These are phyloP conservation scores for Leucogyrophana mollusca DNA, from an alignment of 768 basidiomycete genomes.

Conservation along the genomic window DNA sequence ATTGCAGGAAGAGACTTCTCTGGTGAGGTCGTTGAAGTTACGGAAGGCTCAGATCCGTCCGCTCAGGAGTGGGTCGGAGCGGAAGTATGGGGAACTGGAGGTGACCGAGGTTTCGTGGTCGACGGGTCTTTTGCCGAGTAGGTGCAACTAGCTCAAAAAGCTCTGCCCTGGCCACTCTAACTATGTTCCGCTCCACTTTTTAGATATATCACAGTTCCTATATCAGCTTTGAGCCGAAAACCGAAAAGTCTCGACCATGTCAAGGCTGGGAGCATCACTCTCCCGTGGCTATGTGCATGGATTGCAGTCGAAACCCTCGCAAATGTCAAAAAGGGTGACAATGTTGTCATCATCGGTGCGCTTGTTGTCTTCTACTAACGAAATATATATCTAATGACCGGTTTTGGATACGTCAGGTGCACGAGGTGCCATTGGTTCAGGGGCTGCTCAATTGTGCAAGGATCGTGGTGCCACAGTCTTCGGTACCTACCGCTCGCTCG, in stretches of 20 bases:
- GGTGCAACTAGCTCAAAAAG: neutral
- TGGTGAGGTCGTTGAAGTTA: conserved; percentile 31
- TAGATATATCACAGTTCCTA: conserved; percentile 28
- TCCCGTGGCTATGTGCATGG: conserved; percentile 35
- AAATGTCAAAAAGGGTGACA: conserved; percentile 29
- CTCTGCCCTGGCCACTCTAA: no score
- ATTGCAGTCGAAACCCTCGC: conserved; percentile 35
- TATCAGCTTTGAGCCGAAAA: conserved; percentile 29
- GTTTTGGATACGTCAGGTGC: conserved; percentile 23
- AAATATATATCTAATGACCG: neutral
- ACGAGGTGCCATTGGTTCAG: conserved; percentile 33
- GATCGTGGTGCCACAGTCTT: conserved; percentile 31
- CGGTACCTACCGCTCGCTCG: conserved; percentile 32
- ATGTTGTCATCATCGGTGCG: conserved; percentile 31
- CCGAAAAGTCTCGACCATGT: conserved; percentile 22
- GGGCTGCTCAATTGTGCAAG: conserved; percentile 30
- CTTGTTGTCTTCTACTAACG: no score
- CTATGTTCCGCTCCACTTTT: neutral
- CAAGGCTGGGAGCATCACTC: conserved; percentile 31
- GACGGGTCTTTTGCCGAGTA: conserved; percentile 36
- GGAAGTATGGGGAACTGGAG: conserved; percentile 34
- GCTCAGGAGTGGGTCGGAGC: conserved; percentile 23
- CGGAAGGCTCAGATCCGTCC: conserved; percentile 19
- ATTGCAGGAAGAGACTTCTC: conserved; percentile 32
- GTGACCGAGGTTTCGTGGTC: conserved; percentile 28